Base-by-base conservation (phyloP, 1,139 yeast genomes). In the Debaryomyces fabryi region DNA sequence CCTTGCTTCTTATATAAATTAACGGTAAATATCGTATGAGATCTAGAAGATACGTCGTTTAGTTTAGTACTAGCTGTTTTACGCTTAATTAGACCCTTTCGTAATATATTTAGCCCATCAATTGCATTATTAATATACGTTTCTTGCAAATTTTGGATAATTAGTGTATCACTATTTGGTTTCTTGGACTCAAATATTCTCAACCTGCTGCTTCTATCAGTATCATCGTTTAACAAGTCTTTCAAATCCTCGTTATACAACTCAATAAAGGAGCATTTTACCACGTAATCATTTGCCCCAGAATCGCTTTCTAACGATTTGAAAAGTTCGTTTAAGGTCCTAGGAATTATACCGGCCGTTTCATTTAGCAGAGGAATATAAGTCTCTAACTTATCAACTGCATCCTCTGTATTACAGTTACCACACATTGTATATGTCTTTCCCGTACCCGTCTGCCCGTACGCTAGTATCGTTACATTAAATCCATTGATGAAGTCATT, bases 401-500 rank as follows among this genome's bases (percentile, higher is more conserved):
- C 48, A 10, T 29, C 56, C 46, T 52, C 48, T 10, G 21, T 44
- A 25, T 33, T 37, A 20, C 38, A 39, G 21, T 57, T 84, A 23
- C 96, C 96, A 58, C 90, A 82, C 96, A 90, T 89, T 3, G 96
- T 89, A 59, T 85, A 84, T 0, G 97, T 88, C 59, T 88, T 88
- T 2, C 96, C 96, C 0, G 96, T 86, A 8, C 96, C 96, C 0
- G 96, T 89, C 67, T 89, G 96, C 8, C 96, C 96, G 63, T 89
- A 89, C 0, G 96, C 96, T 58, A 89, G 78, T 4, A 90, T 78
- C 0, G 96, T 88, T 49, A 91, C 90, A 58, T 88, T 88, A 59
- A 76, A 84, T 8, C 95, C 93, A 54, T 75, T 74, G 50, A 86
- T 63, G 55, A 86, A 85, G 57, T 86, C 92, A 33, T 75, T 70